Conservation (phyloP, 164 flowering plant genomes). For the Chimonanthus praecox region DNA sequence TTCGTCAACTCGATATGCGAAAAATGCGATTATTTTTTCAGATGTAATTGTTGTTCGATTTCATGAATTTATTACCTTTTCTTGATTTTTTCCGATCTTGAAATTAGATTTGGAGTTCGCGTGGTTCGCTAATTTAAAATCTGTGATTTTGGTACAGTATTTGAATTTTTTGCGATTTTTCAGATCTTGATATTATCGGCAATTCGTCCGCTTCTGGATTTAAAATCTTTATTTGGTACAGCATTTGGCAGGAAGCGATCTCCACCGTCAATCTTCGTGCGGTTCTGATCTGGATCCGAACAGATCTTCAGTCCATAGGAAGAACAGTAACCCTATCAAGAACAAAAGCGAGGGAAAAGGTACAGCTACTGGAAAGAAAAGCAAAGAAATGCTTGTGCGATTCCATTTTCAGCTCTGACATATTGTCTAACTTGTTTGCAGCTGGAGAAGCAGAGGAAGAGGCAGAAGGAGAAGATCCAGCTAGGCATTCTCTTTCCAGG, state of each 20-base stretch:
- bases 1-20: too few species aligned
- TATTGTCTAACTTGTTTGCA: conserved; percentile 41
- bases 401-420: not conserved
- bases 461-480: conserved; percentile 51
- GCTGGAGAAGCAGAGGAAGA: conserved; percentile 45
- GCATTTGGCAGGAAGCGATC: conserved; percentile 56
- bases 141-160: too few species aligned
- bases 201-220: not conserved
- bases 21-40: too few species aligned
- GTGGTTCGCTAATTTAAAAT: too few species aligned
- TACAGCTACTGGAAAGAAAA: too few species aligned
- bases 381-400: not conserved
- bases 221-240: conserved; percentile 17
- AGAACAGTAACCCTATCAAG: conserved; percentile 14
- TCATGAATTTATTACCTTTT: too few species aligned
- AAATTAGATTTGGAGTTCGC: too few species aligned
- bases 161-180: too few species aligned
- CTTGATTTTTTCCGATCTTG: too few species aligned
- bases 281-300: conserved; percentile 38
- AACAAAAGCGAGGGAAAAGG: conserved; percentile 24
- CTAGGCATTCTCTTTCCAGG: conserved; percentile 36
- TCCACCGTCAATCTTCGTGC: conserved; percentile 28
- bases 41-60: too few species aligned
- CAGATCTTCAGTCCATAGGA: conserved; percentile 17
- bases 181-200: not conserved